Base-by-base conservation (phyloP, 2,329 filamentous ascomycete species). In the Fusarium sp. region DNA sequence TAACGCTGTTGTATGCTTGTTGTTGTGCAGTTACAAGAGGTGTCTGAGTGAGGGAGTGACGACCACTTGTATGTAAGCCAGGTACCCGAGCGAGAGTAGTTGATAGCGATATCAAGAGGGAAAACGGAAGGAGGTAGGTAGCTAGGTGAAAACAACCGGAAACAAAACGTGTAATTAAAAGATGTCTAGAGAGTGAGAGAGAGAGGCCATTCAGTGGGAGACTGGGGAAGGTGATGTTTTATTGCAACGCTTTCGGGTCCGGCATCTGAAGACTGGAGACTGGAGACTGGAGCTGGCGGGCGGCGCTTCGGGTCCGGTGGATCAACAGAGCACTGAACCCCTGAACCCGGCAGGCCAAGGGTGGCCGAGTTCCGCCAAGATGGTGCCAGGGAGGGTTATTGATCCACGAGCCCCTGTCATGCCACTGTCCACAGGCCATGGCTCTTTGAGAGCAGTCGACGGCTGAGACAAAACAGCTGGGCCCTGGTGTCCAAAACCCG, bases 221-320 rank as follows among this genome's bases (percentile, higher is more conserved):
- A 52, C 56, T 52, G 46, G 61, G 45, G 53, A 46, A 45, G 39
- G 47, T 49, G 50, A 56, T 68, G 67, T 58, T 69, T 69, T 67
- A 69, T 62, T 62, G 48, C 43, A 38, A 35, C 39, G 31, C 55
- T 40, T 45, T 54, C 35, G 35, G 55, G 44, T 40, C 53, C 54
- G 47, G 56, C 48, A 48, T 44, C 55, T 60, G n/a, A 25, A 46
- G 55, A 50, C 44, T 47, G 26, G 49, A 54, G 31, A 59, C 43
- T 55, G 29, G 40, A 55, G 45, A 53, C 45, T 42, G 55, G 42
- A 48, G 47, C 34, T 22, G 44, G 26, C 35, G 26, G 24, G 50
- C 45, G 58, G 53, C 67, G 64, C 64, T 53, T 63, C 64, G 58
- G 65, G 50, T 53, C 34, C 50, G 44, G 62, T 66, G 65, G 65